phyloP scores from a whole-genome alignment of 768 basidiomycete species.

The Rhizopogon sp. region DNA sequence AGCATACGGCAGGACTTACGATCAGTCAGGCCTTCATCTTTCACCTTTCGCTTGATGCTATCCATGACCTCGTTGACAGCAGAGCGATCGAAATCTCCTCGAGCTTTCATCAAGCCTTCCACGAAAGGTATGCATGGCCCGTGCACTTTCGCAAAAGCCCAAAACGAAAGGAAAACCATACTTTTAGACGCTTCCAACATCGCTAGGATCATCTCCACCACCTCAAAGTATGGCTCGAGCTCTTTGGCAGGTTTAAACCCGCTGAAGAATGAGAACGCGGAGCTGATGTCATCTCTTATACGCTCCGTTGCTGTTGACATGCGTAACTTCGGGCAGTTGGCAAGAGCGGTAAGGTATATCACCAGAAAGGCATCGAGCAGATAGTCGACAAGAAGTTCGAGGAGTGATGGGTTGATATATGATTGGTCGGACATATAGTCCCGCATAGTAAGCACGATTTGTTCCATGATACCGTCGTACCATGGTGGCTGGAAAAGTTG shows the following conservation, averaged over 20 bases:
- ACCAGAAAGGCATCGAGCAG: conserved; percentile 88
- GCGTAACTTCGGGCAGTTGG: conserved; percentile 76
- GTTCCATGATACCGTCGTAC: conserved; percentile 87
- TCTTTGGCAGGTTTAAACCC: conserved; percentile 74
- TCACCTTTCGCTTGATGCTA: conserved; percentile 86
- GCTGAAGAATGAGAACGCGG: conserved; percentile 77
- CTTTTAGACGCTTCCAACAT: conserved; percentile 85
- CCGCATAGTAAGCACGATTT: conserved; percentile 91
- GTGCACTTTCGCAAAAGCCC: conserved; percentile 88
- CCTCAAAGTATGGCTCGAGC: conserved; percentile 77
- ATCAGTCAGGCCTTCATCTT: conserved; percentile 79
- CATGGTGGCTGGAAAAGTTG: conserved; percentile 77
- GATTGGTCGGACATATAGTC: conserved; percentile 95
- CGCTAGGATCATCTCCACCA: conserved; percentile 77
- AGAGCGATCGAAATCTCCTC: conserved; percentile 89
- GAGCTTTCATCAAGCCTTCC: conserved; percentile 82
- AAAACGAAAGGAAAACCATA: conserved; percentile 89
- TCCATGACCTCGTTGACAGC: conserved; percentile 91
- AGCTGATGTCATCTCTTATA: conserved; percentile 76
- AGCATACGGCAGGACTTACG: conserved; percentile 47
- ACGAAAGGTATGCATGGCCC: conserved; percentile 92
- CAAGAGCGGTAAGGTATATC: conserved; percentile 83
- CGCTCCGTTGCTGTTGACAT: conserved; percentile 83
- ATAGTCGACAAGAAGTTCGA: conserved; percentile 91
- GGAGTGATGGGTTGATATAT: conserved; percentile 84